A percentile compares a stretch with the other conserved stretches of the same genome.
Conservation (phyloP, 495 filamentous ascomycete species). For the Hypoxylon fuscum region DNA sequence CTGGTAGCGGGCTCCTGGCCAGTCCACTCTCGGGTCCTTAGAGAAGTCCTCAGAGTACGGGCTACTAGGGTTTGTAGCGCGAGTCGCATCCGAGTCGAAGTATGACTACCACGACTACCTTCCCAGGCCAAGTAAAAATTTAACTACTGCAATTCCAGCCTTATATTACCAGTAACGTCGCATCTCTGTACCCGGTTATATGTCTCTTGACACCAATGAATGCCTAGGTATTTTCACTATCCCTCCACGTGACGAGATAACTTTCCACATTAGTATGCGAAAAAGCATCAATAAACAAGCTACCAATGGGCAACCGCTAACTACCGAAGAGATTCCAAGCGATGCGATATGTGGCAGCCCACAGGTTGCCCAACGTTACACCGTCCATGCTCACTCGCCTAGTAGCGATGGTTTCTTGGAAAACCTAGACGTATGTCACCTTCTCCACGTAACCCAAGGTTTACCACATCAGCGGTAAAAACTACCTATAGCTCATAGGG, state of each 20-base stretch:
- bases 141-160: constrained; percentile 24
- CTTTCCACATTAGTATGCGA: constrained; percentile 29
- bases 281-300: constrained; percentile 11
- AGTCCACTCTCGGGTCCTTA: too few species aligned
- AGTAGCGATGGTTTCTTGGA: constrained; percentile 5
- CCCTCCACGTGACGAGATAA: constrained; percentile 27
- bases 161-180: constrained; percentile 37
- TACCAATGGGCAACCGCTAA: constrained; percentile 15
- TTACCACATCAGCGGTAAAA: constrained; percentile 20
- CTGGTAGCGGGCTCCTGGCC: too few species aligned
- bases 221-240: constrained; percentile 14
- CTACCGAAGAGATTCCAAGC: constrained; percentile 23
- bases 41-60: too few species aligned
- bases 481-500: constrained; percentile 16
- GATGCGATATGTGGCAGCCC: constrained; percentile 27
- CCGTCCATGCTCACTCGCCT: constrained; percentile 13
- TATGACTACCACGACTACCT: neutral
- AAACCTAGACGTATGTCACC: constrained; percentile 18
- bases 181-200: constrained; percentile 32
- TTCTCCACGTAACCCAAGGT: constrained; percentile 20
- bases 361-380: constrained; percentile 36
- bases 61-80: constrained; percentile 1
- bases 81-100: constrained; percentile 9
- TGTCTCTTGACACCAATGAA: constrained; percentile 18
- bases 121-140: constrained; percentile 2